phyloP scores from a whole-genome alignment of 345 rosid genomes.

The Salix arbutifolia region DNA sequence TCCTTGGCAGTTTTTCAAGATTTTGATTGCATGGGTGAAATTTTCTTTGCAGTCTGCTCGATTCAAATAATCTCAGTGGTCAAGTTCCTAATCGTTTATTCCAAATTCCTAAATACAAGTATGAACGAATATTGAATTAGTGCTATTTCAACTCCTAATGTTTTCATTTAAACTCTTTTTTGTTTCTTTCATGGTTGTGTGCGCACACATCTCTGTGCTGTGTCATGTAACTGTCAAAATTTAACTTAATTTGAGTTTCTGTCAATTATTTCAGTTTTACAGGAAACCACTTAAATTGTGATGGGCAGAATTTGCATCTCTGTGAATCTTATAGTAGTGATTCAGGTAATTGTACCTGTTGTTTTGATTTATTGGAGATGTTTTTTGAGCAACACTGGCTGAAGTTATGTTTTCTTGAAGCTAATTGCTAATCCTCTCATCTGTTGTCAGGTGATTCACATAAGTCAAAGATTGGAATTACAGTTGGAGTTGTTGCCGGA shows the following conservation, averaged over 20 bases:
- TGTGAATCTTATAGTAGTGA: conserved; percentile 53
- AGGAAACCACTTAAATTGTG: conserved; percentile 67
- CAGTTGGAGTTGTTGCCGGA: conserved; percentile 71
- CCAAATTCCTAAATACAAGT: conserved; percentile 69
- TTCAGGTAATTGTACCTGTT: conserved; percentile 46
- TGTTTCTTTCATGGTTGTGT: background rate
- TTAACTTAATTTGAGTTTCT: conserved; percentile 14
- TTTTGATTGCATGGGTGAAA: conserved; percentile 11
- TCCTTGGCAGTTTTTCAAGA: background rate
- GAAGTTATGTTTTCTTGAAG: background rate
- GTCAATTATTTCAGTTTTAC: conserved; percentile 59
- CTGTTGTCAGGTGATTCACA: conserved; percentile 48
- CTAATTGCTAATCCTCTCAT: conserved; percentile 6
- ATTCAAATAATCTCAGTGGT: conserved; percentile 70
- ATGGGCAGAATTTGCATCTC: conserved; percentile 23
- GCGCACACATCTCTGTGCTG: background rate
- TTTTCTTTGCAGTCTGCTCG: conserved; percentile 61
- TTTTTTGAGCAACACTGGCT: background rate
- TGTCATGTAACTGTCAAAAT: background rate
- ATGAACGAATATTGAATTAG: conserved; percentile 19
- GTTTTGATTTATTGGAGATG: conserved; percentile 5
- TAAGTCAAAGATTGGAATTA: conserved; percentile 61
- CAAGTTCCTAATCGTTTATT: conserved; percentile 69
- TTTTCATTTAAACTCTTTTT: background rate
- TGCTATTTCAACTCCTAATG: conserved; percentile 1